phyloP scores from a whole-genome alignment of 2,329 filamentous ascomycete genomes.

The Xylaria sp. region DNA sequence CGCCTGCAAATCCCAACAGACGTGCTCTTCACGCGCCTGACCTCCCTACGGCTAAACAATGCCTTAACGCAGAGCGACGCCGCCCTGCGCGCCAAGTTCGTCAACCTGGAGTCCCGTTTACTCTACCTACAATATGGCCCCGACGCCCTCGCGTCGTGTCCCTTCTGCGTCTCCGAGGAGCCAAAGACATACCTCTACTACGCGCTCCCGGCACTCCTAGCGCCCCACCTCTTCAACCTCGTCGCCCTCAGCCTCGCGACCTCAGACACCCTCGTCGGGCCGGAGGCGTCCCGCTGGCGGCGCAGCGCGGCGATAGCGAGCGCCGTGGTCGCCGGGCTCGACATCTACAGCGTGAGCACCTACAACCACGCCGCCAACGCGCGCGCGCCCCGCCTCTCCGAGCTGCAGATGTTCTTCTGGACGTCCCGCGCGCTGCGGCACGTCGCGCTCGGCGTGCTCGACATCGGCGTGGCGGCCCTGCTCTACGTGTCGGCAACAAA shows the following conservation, averaged over 20 bases:
- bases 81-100: slow-evolving; percentile 74
- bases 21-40: slow-evolving; percentile 82
- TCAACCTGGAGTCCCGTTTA: slow-evolving; percentile 76
- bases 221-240: slow-evolving; percentile 85
- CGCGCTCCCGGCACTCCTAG: slow-evolving; percentile 76
- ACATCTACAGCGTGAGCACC: slow-evolving; percentile 72
- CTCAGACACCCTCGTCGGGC: slow-evolving; percentile 72
- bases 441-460: slow-evolving; percentile 71
- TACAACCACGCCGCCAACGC: slow-evolving; percentile 76
- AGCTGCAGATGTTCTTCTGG: slow-evolving; percentile 80
- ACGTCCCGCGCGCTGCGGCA: slow-evolving; percentile 71
- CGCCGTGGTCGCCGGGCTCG: slow-evolving; percentile 67
- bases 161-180: slow-evolving; percentile 83
- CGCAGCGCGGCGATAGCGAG: slow-evolving; percentile 73
- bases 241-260: slow-evolving; percentile 78
- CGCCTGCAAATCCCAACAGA: slow-evolving; percentile 87
- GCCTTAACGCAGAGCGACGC: slow-evolving; percentile 69
- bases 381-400: slow-evolving; percentile 67
- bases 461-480: slow-evolving; percentile 70
- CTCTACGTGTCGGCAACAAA: slow-evolving; percentile 85
- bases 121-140: slow-evolving; percentile 89
- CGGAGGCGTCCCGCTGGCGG: slow-evolving; percentile 70
- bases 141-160: slow-evolving; percentile 75
- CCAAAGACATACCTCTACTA: slow-evolving; percentile 81
- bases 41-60: slow-evolving; percentile 61